Evolutionary conservation across 179 eudicot species (phyloP).

Genomic region (Silene coronaria): DNA sequence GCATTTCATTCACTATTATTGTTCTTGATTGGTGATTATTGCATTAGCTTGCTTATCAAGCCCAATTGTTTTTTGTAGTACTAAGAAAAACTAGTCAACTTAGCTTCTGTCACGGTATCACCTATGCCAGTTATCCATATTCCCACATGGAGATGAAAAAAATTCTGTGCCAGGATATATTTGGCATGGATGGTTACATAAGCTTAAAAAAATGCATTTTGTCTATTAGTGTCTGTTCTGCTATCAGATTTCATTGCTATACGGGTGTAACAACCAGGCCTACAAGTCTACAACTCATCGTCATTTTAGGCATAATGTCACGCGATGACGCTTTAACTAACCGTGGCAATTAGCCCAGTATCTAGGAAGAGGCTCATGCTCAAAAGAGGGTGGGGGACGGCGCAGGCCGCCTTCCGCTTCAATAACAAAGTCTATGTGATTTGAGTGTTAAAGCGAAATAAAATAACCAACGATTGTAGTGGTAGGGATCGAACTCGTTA

Average conservation of each 20-base stretch:
- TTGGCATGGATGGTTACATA: neutral
- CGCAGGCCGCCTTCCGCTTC: constrained; percentile 1
- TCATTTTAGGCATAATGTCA: neutral
- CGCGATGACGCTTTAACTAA: no score
- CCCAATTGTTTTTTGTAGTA: neutral
- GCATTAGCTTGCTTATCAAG: neutral
- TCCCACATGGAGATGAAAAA: neutral
- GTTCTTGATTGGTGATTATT: neutral
- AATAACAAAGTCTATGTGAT: no score
- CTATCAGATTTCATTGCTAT: neutral
- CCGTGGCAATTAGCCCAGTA: no score
- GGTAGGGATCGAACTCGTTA: no score
- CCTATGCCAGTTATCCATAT: neutral
- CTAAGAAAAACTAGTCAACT: neutral
- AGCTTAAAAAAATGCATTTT: neutral
- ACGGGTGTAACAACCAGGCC: neutral
- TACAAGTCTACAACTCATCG: neutral
- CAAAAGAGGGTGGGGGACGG: neutral
- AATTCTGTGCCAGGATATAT: neutral
- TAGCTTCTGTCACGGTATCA: neutral
- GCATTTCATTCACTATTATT: neutral
- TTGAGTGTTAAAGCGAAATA: no score
- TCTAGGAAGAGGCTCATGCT: neutral
- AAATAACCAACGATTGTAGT: no score
- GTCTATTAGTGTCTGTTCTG: neutral